Conservation (phyloP, 352 stramenopile genomes). For the Phytophthora colocasiae region DNA sequence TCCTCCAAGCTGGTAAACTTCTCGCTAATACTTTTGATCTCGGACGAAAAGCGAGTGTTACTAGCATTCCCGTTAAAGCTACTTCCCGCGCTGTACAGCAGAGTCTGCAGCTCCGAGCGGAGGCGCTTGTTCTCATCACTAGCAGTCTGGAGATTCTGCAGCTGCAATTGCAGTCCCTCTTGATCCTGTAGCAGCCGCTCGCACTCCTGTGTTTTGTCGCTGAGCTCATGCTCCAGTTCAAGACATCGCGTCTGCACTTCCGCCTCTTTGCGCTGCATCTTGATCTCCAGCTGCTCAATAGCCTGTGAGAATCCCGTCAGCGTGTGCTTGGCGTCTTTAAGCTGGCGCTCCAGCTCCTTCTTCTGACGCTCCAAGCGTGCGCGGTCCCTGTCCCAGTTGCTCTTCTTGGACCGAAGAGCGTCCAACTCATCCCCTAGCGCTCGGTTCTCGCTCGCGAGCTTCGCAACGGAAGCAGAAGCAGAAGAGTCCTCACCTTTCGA, state of each 20-base stretch:
- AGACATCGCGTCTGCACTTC: slow-evolving; percentile 65
- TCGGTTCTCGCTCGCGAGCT: slow-evolving; percentile 65
- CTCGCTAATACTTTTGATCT: slow-evolving; percentile 40
- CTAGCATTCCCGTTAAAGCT: slow-evolving; percentile 9
- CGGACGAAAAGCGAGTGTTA: slow-evolving; percentile 31
- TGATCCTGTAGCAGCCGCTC: slow-evolving; percentile 44
- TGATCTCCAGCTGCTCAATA: slow-evolving; percentile 80
- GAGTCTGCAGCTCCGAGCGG: slow-evolving; percentile 40
- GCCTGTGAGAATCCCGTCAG: slow-evolving; percentile 70
- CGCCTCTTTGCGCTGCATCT: slow-evolving; percentile 76
- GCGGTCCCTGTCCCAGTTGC: slow-evolving; percentile 51
- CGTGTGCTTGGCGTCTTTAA: slow-evolving; percentile 63
- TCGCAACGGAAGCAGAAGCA: slow-evolving; percentile 42
- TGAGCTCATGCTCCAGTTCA: slow-evolving; percentile 60
- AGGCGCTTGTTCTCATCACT: slow-evolving; percentile 54
- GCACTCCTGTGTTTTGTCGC: slow-evolving; percentile 50
- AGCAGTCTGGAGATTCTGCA: slow-evolving; percentile 50
- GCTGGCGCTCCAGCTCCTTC: slow-evolving; percentile 60
- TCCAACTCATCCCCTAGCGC: slow-evolving; percentile 69
- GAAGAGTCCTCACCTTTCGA: slow-evolving; percentile 31
- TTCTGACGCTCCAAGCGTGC: slow-evolving; percentile 51
- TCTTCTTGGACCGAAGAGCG: slow-evolving; percentile 45
- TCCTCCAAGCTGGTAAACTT: slow-evolving; percentile 44
- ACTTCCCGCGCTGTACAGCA: slow-evolving; percentile 22
- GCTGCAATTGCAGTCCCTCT: slow-evolving; percentile 19